These are phyloP conservation scores for Candida peoriensis DNA, from an alignment of 805 yeast genomes.

Conservation along the genomic window DNA sequence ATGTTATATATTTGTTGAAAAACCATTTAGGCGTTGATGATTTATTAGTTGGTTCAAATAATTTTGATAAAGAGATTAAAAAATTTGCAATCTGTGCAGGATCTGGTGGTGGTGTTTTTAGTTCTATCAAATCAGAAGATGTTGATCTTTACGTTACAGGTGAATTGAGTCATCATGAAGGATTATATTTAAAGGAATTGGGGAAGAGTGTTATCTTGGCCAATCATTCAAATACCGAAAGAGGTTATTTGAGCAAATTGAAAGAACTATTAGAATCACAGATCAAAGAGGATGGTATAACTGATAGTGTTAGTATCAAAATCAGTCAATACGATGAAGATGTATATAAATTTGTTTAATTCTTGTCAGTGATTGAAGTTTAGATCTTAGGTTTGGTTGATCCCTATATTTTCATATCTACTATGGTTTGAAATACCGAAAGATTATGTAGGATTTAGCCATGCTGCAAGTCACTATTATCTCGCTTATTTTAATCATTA, in stretches of 20 bases:
- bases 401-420: too few species aligned
- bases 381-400: too few species aligned
- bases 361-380: too few species aligned
- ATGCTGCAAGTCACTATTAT: too few species aligned
- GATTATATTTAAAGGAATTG: conserved; percentile 59
- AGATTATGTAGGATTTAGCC: too few species aligned
- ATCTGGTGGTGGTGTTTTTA: conserved; percentile 77
- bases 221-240: conserved; percentile 89
- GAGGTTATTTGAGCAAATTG: conserved; percentile 66
- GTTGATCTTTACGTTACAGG: conserved; percentile 81
- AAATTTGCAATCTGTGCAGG: conserved; percentile 92
- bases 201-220: conserved; percentile 73
- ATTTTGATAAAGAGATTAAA: conserved; percentile 30
- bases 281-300: conserved; percentile 3
- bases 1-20: conserved; percentile 51
- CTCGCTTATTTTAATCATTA: too few species aligned
- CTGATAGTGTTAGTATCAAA: conserved; percentile 7
- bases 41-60: conserved; percentile 56
- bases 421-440: too few species aligned
- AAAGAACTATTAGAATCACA: conserved; percentile 32
- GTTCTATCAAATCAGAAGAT: conserved; percentile 39
- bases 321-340: conserved; percentile 21
- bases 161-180: conserved; percentile 92
- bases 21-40: conserved; percentile 42
- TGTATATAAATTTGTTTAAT: conserved; percentile 17